Evolutionary conservation across 2,329 filamentous ascomycete species (phyloP), one percentile per base, ranked within the genome.

Genomic region (Cucurbitaria berberidis): DNA sequence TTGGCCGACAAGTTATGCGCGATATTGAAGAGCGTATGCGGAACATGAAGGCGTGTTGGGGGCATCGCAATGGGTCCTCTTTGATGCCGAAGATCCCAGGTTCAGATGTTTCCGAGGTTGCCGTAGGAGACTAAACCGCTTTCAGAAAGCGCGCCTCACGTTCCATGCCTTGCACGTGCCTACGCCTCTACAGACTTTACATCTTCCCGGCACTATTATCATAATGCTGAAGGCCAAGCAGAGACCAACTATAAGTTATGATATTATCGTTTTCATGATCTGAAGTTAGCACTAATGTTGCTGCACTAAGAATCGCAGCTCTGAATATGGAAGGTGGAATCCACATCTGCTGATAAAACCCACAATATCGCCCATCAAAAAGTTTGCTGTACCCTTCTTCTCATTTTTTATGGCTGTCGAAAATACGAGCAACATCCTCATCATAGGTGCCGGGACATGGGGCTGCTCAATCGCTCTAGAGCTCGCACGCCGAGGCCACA

Each of bases 381-480:
- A n/a, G n/a, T 15, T 21, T 39, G 11, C 13, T 15, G 15, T 13
- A 15, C 16, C 9, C 1, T 9, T 11, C 9, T 38, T 15, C n/a
- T 21, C 36, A 3, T 24, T 15, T 5, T n/a, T 22, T 2, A 39
- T 22, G 21, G 15, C 13, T 11, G 19, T 8, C 19, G 19, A 39
- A 52, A 32, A 51, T 30, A 11, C 44, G 18, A 49, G 45, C 18
- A 48, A 49, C 29, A 67, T 75, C 35, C 64, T 82, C 19, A 78
- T 82, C 32, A 63, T 82, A 44, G 80, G 81, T 8, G 78, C 75
- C 16, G 81, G 81, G 9, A 81, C 80, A 3, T 83, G 80, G 74
- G 81, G 81, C 13, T 77, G 76, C 29, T 80, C 78, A 7, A 81
- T 80, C 5, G 80, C 81, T 5, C 72, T 81, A 16, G 74, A 81